A percentile compares a stretch with the other conserved stretches of the same genome.
phyloP scores from a whole-genome alignment of 2,329 filamentous ascomycete genomes.

The Phyllosticta citribraziliensis region DNA sequence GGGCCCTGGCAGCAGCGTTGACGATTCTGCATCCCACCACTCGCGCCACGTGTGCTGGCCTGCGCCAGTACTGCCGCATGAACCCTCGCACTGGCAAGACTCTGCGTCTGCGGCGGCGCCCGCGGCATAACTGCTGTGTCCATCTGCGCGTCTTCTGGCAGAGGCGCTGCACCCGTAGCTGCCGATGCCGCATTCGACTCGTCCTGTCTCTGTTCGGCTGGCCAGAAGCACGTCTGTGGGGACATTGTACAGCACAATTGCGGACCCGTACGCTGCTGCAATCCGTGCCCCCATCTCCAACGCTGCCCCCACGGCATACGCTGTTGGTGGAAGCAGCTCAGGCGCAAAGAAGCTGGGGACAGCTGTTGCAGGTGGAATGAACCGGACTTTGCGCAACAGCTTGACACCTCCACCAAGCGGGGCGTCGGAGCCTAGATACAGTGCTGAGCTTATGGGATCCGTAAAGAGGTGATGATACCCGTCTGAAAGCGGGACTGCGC shows the following conservation, averaged over 20 bases:
- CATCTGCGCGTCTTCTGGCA: background rate
- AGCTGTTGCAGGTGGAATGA: conserved; percentile 31
- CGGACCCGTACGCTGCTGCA: conserved; percentile 45
- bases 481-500: conserved; percentile 55
- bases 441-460: conserved; percentile 45
- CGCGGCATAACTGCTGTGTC: background rate
- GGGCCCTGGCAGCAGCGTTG: background rate
- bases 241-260: conserved; percentile 51
- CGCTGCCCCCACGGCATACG: conserved; percentile 50
- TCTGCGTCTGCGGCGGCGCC: background rate
- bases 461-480: conserved; percentile 56
- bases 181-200: background rate
- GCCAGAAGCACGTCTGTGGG: conserved; percentile 38
- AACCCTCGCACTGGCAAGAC: background rate
- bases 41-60: background rate
- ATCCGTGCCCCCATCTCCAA: conserved; percentile 48
- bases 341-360: conserved; percentile 12
- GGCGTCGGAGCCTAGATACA: conserved; percentile 54
- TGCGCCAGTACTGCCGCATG: background rate
- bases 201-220: background rate
- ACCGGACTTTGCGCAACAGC: conserved; percentile 49
- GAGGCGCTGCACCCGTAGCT: background rate
- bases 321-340: conserved; percentile 27
- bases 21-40: background rate
- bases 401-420: conserved; percentile 47